Base-by-base conservation (phyloP, 257 asterid species). In the Galeopsis tetrahit region DNA sequence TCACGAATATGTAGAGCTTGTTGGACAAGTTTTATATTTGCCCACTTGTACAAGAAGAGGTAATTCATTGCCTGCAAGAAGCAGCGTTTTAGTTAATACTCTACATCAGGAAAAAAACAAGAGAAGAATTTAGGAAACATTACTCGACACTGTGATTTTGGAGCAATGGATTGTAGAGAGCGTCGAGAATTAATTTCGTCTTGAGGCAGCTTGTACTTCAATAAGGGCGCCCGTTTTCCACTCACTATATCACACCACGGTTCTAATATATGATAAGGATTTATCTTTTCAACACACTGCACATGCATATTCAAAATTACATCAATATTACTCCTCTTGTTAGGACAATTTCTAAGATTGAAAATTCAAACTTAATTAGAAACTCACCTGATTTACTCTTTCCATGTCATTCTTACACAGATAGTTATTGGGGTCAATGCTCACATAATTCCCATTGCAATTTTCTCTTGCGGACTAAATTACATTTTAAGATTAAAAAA, bases 141-240 rank as follows among this genome's bases (percentile, higher is more conserved):
- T 81, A 81, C 85, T 15, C 78, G 75, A 46, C 76, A 77, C 85
- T 82, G 53, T 2, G 63, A 21, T 15, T 31, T 33, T 35, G 31
- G 5, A 10, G 7, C n/a, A 13, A 49, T 44, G 42, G 53, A 38
- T 51, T 62, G 56, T 8, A 73, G 66, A 63, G 15, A 63, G 40
- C 55, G 44, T 35, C 42, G 21, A 32, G 57, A 33, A 46, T 14
- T 51, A 2, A 51, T 35, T 28, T 46, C 15, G 52, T 65, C 73
- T 35, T 68, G 76, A 44, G 5, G 13, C 10, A 34, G 34, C 34
- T 15, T 17, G 0, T 51, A 10, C 14, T 38, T 53, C 17, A 51
- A 14, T 43, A 61, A 34, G 21, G 13, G 4, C 38, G n/a, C 51
- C 11, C 13, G 56, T 28, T 60, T 63, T 10, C 14, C 62, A 2